Percentiles rank a stretch among this genome's conserved stretches.
These are phyloP conservation scores for Spirogloea muscicola DNA, from an alignment of 139 green algal genomes.

Conservation along the genomic window DNA sequence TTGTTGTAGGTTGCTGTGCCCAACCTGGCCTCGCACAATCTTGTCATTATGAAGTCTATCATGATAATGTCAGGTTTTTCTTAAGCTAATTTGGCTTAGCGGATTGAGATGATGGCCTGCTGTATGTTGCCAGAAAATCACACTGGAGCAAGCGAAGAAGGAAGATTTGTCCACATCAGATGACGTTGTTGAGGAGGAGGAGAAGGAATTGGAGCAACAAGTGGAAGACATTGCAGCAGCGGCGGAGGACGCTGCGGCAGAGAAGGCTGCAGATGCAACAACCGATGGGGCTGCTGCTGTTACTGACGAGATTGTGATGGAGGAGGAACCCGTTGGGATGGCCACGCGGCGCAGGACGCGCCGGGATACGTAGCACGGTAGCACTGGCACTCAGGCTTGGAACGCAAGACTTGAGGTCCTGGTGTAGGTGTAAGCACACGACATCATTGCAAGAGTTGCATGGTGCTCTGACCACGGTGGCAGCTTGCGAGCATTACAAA, in stretches of 20 bases:
- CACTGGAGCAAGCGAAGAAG: slow-evolving; percentile 31
- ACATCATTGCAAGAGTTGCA: too few species aligned
- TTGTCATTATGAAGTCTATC: neutral
- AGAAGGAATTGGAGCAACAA: neutral
- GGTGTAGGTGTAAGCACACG: too few species aligned
- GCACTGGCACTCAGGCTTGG: too few species aligned
- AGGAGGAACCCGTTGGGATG: too few species aligned
- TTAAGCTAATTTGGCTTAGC: neutral
- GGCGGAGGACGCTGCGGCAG: neutral
- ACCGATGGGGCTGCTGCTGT: neutral
- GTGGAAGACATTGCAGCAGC: neutral
- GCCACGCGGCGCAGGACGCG: too few species aligned
- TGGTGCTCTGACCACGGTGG: too few species aligned
- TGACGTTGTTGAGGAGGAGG: slow-evolving; percentile 5
- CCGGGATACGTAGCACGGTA: too few species aligned
- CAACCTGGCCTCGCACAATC: neutral
- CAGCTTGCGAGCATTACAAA: too few species aligned
- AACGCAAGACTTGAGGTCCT: too few species aligned
- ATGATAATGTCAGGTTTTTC: neutral
- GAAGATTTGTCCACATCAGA: slow-evolving; percentile 17
- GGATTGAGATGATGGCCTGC: too few species aligned
- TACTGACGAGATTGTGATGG: neutral
- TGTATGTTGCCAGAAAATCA: too few species aligned
- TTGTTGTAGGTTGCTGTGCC: slow-evolving; percentile 13
- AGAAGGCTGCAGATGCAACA: slow-evolving; percentile 8